Evolutionary conservation across 2,329 filamentous ascomycete genomes (phyloP).

Genomic region (Hypoxylon sp.): DNA sequence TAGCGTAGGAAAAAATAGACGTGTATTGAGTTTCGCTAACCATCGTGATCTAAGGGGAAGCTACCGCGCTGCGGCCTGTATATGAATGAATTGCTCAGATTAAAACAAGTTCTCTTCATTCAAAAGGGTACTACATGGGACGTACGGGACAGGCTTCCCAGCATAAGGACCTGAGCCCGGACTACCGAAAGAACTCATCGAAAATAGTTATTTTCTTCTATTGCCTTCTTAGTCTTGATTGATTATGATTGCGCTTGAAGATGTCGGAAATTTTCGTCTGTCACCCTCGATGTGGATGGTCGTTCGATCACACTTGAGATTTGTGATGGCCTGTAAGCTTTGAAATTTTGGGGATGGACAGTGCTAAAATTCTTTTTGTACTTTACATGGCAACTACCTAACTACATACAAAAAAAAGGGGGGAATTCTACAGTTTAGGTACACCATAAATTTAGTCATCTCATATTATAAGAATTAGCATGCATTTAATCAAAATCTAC

Average conservation of each 20-base stretch:
- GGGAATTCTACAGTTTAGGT: background rate
- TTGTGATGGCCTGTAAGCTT: background rate
- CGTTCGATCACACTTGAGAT: slow-evolving; percentile 20
- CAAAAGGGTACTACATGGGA: slow-evolving; percentile 22
- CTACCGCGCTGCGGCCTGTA: slow-evolving; percentile 88
- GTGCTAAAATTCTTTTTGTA: slow-evolving; percentile 12
- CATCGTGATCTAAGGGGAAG: slow-evolving; percentile 97
- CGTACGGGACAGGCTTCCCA: slow-evolving; percentile 53
- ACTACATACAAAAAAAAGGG: background rate
- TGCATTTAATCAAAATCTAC: background rate
- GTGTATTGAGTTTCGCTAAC: slow-evolving; percentile 57
- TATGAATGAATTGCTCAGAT: slow-evolving; percentile 19
- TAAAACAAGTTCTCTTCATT: slow-evolving; percentile 9
- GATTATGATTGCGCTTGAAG: slow-evolving; percentile 3
- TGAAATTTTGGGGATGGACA: slow-evolving; percentile 26
- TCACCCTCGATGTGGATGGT: background rate
- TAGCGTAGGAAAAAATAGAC: background rate
- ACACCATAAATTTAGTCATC: background rate
- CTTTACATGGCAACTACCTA: background rate
- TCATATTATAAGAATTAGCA: background rate
- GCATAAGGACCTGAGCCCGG: slow-evolving; percentile 52
- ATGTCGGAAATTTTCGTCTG: slow-evolving; percentile 7
- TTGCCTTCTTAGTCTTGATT: background rate
- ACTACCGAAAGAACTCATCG: slow-evolving; percentile 54
- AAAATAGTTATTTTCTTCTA: background rate